A percentile compares a stretch with the other conserved stretches of the same genome.
Evolutionary conservation across 352 stramenopile genomes (phyloP).

Genomic region (Phytophthora vignae): DNA sequence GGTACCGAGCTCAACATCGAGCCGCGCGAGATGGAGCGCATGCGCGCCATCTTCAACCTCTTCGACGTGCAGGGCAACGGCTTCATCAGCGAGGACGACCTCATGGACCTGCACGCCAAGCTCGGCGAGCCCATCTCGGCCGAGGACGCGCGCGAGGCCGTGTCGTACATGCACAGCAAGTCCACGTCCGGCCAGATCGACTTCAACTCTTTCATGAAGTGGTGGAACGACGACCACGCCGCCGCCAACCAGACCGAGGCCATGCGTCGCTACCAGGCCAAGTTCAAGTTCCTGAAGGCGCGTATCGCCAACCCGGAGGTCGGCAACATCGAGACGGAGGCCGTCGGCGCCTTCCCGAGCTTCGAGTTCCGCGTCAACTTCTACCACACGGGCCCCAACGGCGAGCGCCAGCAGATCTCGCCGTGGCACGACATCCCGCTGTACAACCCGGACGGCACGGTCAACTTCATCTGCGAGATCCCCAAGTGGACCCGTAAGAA

Average conservation of each 20-base stretch:
- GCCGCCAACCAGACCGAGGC: slow-evolving; percentile 73
- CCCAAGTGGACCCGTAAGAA: slow-evolving; percentile 98
- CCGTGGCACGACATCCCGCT: slow-evolving; percentile 99
- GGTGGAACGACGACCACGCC: slow-evolving; percentile 89
- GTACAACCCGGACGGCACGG: slow-evolving; percentile 89
- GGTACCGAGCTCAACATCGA: slow-evolving; percentile 84
- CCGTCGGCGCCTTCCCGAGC: slow-evolving; percentile 83
- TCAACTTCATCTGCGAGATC: slow-evolving; percentile 97
- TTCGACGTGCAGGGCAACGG: slow-evolving; percentile 86
- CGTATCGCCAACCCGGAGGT: slow-evolving; percentile 86
- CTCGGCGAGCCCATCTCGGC: slow-evolving; percentile 82
- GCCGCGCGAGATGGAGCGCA: slow-evolving; percentile 85
- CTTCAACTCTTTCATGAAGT: slow-evolving; percentile 91
- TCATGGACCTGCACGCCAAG: slow-evolving; percentile 84
- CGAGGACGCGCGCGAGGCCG: slow-evolving; percentile 77
- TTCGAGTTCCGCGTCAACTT: slow-evolving; percentile 93
- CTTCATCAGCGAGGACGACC: slow-evolving; percentile 80
- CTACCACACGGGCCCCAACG: slow-evolving; percentile 82
- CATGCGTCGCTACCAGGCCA: slow-evolving; percentile 86
- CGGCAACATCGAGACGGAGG: slow-evolving; percentile 80
- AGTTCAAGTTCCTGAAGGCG: slow-evolving; percentile 92
- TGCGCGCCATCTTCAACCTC: slow-evolving; percentile 86
- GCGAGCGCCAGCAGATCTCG: slow-evolving; percentile 90
- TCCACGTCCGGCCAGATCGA: slow-evolving; percentile 70
- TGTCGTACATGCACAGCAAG: slow-evolving; percentile 73